Conservation (phyloP, 352 stramenopile species). For the Phytophthora fragariaefolia region DNA sequence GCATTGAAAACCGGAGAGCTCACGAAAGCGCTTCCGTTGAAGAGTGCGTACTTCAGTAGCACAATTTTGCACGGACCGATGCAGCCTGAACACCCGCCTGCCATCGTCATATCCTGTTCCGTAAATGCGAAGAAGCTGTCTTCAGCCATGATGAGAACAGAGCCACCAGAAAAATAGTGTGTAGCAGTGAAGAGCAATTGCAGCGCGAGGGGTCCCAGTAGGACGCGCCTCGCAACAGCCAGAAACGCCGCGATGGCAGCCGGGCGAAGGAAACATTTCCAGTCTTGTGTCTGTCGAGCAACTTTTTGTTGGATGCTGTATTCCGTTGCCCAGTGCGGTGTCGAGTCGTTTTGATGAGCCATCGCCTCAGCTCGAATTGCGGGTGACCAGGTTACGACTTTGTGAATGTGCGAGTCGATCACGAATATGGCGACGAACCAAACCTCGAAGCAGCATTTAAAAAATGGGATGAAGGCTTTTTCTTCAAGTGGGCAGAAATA, state of each 20-base stretch:
- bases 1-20: conserved; percentile 24
- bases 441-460: too few species aligned
- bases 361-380: too few species aligned
- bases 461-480: too few species aligned
- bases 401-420: too few species aligned
- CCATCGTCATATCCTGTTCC: conserved; percentile 18
- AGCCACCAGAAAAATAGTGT: neutral
- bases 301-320: too few species aligned
- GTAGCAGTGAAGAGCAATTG: neutral
- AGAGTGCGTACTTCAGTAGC: conserved; percentile 27
- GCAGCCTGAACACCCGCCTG: conserved; percentile 15
- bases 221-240: neutral
- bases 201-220: neutral
- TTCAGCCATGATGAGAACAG: neutral
- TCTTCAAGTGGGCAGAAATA: too few species aligned
- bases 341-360: too few species aligned
- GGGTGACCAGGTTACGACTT: too few species aligned
- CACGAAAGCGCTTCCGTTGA: conserved; percentile 15
- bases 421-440: too few species aligned
- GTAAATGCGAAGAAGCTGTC: conserved; percentile 17
- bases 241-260: neutral
- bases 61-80: conserved; percentile 24
- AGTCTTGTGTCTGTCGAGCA: neutral
- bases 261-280: neutral
- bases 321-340: too few species aligned